Evolutionary conservation across 371 early-diverging fungal species (phyloP).

Genomic region (Rhizomucor pusillus): DNA sequence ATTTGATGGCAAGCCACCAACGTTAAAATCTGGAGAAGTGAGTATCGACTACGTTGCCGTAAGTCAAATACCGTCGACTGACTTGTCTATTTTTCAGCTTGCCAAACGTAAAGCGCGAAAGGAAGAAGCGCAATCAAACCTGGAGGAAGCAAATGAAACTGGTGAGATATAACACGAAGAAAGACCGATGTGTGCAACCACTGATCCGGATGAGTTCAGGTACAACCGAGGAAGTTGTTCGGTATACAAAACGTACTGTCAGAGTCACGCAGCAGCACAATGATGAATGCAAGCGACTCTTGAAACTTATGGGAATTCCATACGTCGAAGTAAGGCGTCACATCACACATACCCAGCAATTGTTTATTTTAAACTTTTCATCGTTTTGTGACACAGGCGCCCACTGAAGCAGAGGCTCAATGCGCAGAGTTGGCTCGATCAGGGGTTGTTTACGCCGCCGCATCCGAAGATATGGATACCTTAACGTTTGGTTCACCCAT

Average conservation of each 20-base stretch:
- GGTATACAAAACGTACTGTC: constrained; percentile 91
- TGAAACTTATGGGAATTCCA: constrained; percentile 98
- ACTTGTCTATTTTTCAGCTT: constrained; percentile 53
- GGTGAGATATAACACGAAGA: constrained; percentile 40
- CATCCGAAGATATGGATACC: constrained; percentile 99
- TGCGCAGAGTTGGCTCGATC: constrained; percentile 92
- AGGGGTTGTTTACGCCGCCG: constrained; percentile 96
- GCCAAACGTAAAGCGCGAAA: constrained; percentile 87
- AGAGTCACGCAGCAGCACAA: constrained; percentile 96
- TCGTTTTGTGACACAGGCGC: constrained; percentile 60
- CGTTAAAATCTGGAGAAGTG: constrained; percentile 92
- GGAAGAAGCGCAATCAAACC: constrained; percentile 78
- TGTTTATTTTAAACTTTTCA: neutral
- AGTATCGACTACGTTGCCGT: neutral
- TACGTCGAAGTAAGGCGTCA: constrained; percentile 64
- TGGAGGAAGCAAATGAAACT: constrained; percentile 84
- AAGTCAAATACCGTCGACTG: neutral
- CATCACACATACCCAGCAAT: constrained; percentile 6
- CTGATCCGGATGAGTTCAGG: no score
- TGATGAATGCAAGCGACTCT: constrained; percentile 90
- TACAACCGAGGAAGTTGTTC: constrained; percentile 83
- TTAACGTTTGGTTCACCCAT: constrained; percentile 95
- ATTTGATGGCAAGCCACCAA: constrained; percentile 99
- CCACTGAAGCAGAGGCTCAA: constrained; percentile 99
- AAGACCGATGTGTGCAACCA: no score